Base-by-base conservation (phyloP, 192 early-diverging fungal species). In the Glomus cerebriforme region DNA sequence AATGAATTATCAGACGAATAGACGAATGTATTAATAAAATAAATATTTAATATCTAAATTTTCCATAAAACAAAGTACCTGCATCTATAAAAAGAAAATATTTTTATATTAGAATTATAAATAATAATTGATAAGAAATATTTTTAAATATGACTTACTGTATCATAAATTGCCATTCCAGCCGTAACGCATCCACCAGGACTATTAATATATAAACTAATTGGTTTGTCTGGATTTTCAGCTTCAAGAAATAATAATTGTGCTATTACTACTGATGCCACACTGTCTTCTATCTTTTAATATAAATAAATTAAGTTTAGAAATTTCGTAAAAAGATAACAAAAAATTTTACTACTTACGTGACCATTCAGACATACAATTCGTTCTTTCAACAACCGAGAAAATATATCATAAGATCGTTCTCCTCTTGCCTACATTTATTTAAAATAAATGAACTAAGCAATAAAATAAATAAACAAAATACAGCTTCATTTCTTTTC, bases 321-420 rank as follows among this genome's bases (percentile, higher is more conserved):
- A 65, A 74, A 31, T 71, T 45, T 37, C 43, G 58, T 31, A 49
- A 26, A 27, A 45, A 67, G 24, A 59, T n/a, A 12, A 5, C 27
- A 1, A 78, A 32, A 31, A 54, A 3, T 1, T 74, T 24, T 34
- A 2, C 22, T 37, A 34, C 54, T 22, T 80, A 95, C 92, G 15
- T 92, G 90, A 10, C 96, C 97, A 83, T 96, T 96, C n/a, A 99
- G 89, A 85, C 96, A 95, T 8, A 99, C 88, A 69, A 99, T 99
- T 49, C 98, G 91, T 78, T 99, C 98, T 80, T 97, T 97, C 72
- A 99, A 87, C 49, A 99, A 83, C 7, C 98, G 91, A 47, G 98
- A 99, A 84, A 94, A 99, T 63, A 99, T 99, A 77, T 99, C 98
- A 83, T 94, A 99, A 27, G 96, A 96, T 7, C 96, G 92, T 84